Evolutionary conservation across 768 basidiomycete genomes (phyloP).

Genomic region (Cyclocybe aegerita): DNA sequence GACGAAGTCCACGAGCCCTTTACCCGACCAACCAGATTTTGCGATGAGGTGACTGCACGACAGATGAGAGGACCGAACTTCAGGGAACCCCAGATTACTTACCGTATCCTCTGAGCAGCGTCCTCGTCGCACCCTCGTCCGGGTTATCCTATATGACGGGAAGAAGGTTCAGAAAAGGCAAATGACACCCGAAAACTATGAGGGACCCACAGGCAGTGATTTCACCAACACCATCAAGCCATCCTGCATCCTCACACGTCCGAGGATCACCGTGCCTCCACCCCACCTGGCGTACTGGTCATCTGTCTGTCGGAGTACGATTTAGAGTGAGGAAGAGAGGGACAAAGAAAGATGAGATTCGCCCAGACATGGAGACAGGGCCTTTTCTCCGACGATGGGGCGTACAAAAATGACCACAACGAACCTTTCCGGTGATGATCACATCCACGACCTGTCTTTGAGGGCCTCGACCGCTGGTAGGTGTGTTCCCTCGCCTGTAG

Average conservation of each 20-base stretch:
- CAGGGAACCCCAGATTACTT: slow-evolving; percentile 4
- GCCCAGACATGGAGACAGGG: slow-evolving; percentile 20
- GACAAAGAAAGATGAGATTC: background rate
- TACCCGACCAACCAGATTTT: slow-evolving; percentile 53
- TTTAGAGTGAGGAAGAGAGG: background rate
- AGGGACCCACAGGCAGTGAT: slow-evolving; percentile 9
- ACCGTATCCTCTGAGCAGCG: slow-evolving; percentile 52
- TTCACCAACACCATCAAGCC: slow-evolving; percentile 52
- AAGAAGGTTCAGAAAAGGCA: background rate
- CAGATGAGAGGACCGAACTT: slow-evolving; percentile 2
- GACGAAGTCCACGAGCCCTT: slow-evolving; percentile 32
- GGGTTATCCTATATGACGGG: background rate
- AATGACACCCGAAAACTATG: background rate
- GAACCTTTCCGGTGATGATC: slow-evolving; percentile 52
- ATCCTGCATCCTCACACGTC: slow-evolving; percentile 58
- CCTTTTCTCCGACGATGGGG: slow-evolving; percentile 49
- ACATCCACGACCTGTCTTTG: slow-evolving; percentile 38
- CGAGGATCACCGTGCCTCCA: slow-evolving; percentile 45
- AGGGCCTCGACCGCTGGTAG: slow-evolving; percentile 4
- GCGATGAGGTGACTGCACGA: slow-evolving; percentile 43
- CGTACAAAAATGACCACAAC: slow-evolving; percentile 12
- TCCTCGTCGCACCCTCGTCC: background rate
- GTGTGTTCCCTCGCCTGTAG: slow-evolving; percentile 18
- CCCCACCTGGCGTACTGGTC: slow-evolving; percentile 55
- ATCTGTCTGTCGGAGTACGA: slow-evolving; percentile 38